phyloP scores from a whole-genome alignment of 106 monocot species.

The Dendrobium huoshanense region DNA sequence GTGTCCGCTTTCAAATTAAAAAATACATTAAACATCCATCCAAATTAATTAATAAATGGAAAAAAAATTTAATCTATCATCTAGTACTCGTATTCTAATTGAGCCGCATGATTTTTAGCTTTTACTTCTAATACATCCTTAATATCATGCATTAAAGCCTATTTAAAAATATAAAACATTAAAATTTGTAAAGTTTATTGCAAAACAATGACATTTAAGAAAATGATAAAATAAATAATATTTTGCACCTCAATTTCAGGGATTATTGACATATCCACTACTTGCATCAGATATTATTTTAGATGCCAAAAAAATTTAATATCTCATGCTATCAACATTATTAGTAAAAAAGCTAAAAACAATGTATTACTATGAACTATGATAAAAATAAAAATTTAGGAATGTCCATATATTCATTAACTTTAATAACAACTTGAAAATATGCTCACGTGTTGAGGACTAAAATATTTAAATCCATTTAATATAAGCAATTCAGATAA shows the following conservation, averaged over 20 bases:
- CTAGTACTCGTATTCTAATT: slow-evolving; percentile 72
- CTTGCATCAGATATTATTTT: slow-evolving; percentile 13
- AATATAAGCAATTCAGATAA: too few relatives aligned
- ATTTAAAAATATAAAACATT: slow-evolving; percentile 4
- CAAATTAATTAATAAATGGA: neutral
- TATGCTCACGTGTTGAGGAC: too few relatives aligned
- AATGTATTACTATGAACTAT: neutral
- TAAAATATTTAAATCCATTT: too few relatives aligned
- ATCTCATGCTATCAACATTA: neutral
- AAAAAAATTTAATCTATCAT: slow-evolving; percentile 62
- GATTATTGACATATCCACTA: slow-evolving; percentile 11
- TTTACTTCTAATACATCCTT: slow-evolving; percentile 89
- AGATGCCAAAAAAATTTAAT: neutral
- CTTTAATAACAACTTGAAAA: slow-evolving; percentile 26
- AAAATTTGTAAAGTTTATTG: neutral
- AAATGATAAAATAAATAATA: neutral
- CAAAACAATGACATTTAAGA: neutral
- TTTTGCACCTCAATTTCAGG: slow-evolving; percentile 45
- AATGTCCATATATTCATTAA: neutral
- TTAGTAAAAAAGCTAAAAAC: neutral
- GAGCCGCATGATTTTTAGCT: slow-evolving; percentile 77
- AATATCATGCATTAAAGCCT: slow-evolving; percentile 79
- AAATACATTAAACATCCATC: neutral
- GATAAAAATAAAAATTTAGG: neutral
- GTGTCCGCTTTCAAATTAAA: neutral